phyloP scores from a whole-genome alignment of 1,284 basidiomycete genomes.

The Ceratobasidium theobromae region DNA sequence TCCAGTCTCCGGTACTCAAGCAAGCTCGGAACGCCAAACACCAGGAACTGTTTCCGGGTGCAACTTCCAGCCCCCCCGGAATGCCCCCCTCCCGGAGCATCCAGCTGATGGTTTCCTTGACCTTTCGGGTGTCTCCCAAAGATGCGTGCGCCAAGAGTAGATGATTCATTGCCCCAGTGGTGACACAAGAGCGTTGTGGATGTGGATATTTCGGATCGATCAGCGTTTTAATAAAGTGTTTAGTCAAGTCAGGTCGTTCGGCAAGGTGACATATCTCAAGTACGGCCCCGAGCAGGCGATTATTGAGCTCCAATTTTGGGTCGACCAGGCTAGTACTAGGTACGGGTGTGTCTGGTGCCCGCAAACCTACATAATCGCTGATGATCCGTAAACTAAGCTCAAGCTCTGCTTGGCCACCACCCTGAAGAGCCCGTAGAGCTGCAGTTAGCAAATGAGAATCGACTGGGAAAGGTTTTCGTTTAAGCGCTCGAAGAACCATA shows the following conservation, averaged over 20 bases:
- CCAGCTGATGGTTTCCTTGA: slow-evolving; percentile 62
- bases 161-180: slow-evolving; percentile 48
- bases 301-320: slow-evolving; percentile 48
- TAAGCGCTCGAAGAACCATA: slow-evolving; percentile 54
- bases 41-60: slow-evolving; percentile 8
- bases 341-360: slow-evolving; percentile 48
- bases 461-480: slow-evolving; percentile 49
- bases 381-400: slow-evolving; percentile 63
- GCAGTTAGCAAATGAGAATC: slow-evolving; percentile 56
- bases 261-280: slow-evolving; percentile 55
- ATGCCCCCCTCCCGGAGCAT: slow-evolving; percentile 47
- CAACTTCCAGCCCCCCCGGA: slow-evolving; percentile 46
- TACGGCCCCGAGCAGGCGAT: slow-evolving; percentile 54
- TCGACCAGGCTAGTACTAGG: slow-evolving; percentile 26
- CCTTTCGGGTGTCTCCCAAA: slow-evolving; percentile 49
- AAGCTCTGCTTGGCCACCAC: slow-evolving; percentile 59
- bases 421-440: slow-evolving; percentile 54
- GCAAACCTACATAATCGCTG: slow-evolving; percentile 62
- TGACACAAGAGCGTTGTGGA: not conserved
- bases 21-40: slow-evolving; percentile 16
- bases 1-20: slow-evolving; percentile 14
- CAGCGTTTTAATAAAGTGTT: not conserved
- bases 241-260: slow-evolving; percentile 13
- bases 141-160: slow-evolving; percentile 55
- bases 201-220: not conserved